Percentiles rank a stretch among this genome's conserved stretches.
Evolutionary conservation across 108 stramenopile genomes (phyloP).

Genomic region (Cyclotella cryptica): DNA sequence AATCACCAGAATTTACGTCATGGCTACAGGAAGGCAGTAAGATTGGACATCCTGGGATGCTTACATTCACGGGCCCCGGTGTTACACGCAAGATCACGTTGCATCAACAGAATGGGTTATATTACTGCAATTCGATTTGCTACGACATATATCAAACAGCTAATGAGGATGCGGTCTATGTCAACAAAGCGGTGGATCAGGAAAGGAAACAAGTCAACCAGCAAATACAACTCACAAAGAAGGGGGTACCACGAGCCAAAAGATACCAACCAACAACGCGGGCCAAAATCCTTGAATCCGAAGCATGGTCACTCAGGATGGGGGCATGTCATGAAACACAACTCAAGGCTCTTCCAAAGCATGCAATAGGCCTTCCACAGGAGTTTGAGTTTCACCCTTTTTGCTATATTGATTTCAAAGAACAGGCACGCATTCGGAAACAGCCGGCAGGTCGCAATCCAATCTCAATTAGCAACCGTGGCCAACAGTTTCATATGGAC

Average conservation of each 20-base stretch:
- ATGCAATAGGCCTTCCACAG: constrained; percentile 13
- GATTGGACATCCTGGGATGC: background rate
- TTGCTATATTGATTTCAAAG: background rate
- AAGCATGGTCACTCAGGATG: constrained; percentile 13
- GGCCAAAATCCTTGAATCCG: constrained; percentile 10
- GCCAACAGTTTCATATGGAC: constrained; percentile 22
- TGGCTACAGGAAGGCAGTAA: background rate
- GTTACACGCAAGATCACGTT: background rate
- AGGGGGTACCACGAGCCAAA: background rate
- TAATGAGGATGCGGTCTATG: background rate
- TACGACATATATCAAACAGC: background rate
- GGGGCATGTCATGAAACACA: background rate
- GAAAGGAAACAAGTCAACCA: background rate
- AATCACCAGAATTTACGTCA: background rate
- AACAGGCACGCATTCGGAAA: background rate
- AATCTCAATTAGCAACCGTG: background rate
- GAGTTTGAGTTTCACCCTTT: constrained; percentile 18
- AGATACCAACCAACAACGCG: background rate
- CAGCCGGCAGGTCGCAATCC: constrained; percentile 6
- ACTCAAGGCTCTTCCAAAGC: background rate
- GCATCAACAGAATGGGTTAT: constrained; percentile 15
- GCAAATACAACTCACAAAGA: background rate
- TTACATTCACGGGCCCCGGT: background rate
- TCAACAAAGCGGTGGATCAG: background rate
- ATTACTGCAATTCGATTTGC: background rate